Base-by-base conservation (phyloP, 2,329 filamentous ascomycete genomes). In the Fusarium secorum region DNA sequence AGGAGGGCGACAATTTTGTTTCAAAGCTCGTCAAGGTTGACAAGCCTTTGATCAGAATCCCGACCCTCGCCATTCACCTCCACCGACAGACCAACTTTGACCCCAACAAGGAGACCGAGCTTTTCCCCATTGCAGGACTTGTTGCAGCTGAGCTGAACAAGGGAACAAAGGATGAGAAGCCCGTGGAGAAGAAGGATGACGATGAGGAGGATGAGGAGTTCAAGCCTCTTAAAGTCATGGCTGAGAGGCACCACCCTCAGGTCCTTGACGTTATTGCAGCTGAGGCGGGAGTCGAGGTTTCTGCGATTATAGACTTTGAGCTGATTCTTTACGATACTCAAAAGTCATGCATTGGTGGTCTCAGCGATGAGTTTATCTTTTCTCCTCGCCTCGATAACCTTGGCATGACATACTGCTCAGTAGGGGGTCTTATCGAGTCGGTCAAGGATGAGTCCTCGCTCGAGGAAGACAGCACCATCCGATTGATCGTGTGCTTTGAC, bases 321-420 rank as follows among this genome's bases (percentile, higher is more conserved):
- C 89, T 98, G 76, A 89, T 98, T n/a, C 90, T 99, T 44, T 99
- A 97, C 82, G 96, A 99, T 80, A 97, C 94, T 14, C 96, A 99
- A 78, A 93, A 95, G 78, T 89, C 95, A 2, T 93, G 90, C 78
- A 88, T 99, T 20, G 96, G 96, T 64, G 96, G 96, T 38, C 83
- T 99, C 73, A 92, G 93, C 79, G 92, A 98, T 77, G 96, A 99
- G 81, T 92, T 99, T 79, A 93, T 99, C 83, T 98, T 95, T 84
- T 97, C 95, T 5, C 90, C 95, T n/a, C 91, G 96, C 48, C 88
- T 99, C 60, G 96, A 99, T 84, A 99, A 99, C 81, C 86, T 98
- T 20, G 93, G 93, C 82, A 97, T 97, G 93, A 97, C 95, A 14
- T 98, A 94, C 84, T 98, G 96, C 84, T 92, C 93, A 71, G 90